Evolutionary conservation across 2,329 filamentous ascomycete genomes (phyloP).

Genomic region (Epichloe sp.): DNA sequence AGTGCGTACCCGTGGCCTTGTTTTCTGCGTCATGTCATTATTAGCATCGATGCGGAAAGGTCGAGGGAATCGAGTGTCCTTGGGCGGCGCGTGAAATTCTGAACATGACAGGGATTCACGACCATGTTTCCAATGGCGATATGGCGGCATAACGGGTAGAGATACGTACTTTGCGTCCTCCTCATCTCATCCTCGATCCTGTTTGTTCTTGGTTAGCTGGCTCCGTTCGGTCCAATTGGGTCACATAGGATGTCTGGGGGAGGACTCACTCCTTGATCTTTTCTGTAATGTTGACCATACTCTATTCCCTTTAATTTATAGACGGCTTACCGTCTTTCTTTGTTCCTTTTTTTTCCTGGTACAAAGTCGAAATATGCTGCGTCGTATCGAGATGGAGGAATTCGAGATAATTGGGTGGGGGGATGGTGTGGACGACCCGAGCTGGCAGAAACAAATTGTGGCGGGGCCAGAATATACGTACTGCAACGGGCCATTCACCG

Average conservation of each 20-base stretch:
- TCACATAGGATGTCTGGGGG: neutral
- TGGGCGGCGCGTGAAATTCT: too few relatives aligned
- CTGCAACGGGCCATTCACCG: neutral
- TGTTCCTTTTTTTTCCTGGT: too few relatives aligned
- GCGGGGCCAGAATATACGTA: neutral
- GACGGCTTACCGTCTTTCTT: conserved; percentile 17
- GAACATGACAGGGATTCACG: too few relatives aligned
- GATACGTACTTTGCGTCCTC: conserved; percentile 79
- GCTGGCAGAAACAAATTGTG: conserved; percentile 2
- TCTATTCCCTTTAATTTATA: conserved; percentile 24
- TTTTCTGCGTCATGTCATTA: conserved; percentile 52
- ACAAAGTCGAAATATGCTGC: neutral
- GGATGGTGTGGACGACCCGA: neutral
- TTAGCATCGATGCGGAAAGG: conserved; percentile 19
- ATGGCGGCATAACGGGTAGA: neutral
- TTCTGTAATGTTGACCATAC: conserved; percentile 98
- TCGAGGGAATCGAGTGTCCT: neutral
- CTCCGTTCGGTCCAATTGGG: conserved; percentile 5
- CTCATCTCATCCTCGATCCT: conserved; percentile 99
- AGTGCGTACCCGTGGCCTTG: conserved; percentile 79
- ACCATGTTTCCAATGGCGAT: neutral
- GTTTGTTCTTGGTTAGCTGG: conserved; percentile 12
- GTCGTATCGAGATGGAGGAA: neutral
- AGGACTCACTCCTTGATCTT: conserved; percentile 91
- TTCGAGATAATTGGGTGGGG: neutral